phyloP scores from a whole-genome alignment of 805 yeast genomes.

The baker's yeast (Saccharomyces cerevisiae) region DNA sequence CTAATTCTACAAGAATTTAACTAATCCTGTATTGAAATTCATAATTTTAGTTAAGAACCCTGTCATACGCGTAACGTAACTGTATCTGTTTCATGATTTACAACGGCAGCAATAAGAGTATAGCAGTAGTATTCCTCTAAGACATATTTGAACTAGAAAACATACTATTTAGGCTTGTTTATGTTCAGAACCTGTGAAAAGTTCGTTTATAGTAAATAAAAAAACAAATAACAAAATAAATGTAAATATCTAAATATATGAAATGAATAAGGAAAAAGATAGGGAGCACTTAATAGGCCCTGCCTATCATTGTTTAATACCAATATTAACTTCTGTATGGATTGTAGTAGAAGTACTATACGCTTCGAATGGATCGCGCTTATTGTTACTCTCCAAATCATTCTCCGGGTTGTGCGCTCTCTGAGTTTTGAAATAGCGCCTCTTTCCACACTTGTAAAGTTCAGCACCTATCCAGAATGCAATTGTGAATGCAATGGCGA shows the following conservation, averaged over 20 bases:
- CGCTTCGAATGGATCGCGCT: constrained; percentile 50
- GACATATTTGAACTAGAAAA: too few species aligned
- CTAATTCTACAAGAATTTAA: too few species aligned
- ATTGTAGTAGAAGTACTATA: constrained; percentile 46
- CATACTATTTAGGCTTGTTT: neutral
- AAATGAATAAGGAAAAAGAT: neutral
- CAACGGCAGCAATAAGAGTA: too few species aligned
- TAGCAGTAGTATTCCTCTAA: too few species aligned
- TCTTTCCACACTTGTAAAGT: constrained; percentile 57
- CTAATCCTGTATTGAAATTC: too few species aligned
- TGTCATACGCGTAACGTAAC: too few species aligned
- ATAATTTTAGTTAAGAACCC: too few species aligned
- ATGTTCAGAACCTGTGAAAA: neutral
- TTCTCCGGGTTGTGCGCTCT: constrained; percentile 50
- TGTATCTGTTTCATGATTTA: too few species aligned
- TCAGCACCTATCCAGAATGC: constrained; percentile 57
- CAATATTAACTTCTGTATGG: constrained; percentile 16
- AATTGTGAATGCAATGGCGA: constrained; percentile 52
- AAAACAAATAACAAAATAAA: neutral
- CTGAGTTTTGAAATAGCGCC: constrained; percentile 41
- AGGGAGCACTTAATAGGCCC: neutral
- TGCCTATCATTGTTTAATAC: neutral
- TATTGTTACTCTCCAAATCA: constrained; percentile 44
- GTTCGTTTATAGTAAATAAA: neutral
- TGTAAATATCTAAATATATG: neutral